phyloP scores from a whole-genome alignment of 352 stramenopile genomes.

The Globisporangium polare region DNA sequence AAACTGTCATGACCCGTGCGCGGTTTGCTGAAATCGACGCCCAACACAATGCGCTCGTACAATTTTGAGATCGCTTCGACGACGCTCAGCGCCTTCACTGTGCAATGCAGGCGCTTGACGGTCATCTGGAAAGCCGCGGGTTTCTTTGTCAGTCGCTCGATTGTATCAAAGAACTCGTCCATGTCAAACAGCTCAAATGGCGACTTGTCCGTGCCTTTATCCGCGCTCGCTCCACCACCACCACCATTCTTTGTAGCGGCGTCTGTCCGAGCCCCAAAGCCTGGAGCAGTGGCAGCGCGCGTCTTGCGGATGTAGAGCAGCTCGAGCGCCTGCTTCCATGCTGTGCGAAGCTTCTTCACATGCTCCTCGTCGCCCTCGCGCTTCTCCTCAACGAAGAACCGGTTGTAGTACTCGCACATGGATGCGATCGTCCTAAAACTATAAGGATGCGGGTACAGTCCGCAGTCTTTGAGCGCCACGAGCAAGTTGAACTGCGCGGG shows the following conservation, averaged over 20 bases:
- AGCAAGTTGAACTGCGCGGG: constrained; percentile 65
- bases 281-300: constrained; percentile 14
- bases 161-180: constrained; percentile 46
- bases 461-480: constrained; percentile 44
- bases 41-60: constrained; percentile 59
- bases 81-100: constrained; percentile 47
- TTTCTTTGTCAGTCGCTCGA: constrained; percentile 48
- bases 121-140: constrained; percentile 40
- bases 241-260: constrained; percentile 11
- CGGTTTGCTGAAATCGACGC: constrained; percentile 60
- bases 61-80: constrained; percentile 57
- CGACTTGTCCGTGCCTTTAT: constrained; percentile 11
- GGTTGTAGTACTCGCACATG: constrained; percentile 60
- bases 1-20: constrained; percentile 40
- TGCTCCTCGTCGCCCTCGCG: constrained; percentile 22
- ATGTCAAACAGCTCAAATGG: constrained; percentile 63
- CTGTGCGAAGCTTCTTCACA: constrained; percentile 25
- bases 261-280: background rate
- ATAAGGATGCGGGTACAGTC: constrained; percentile 38
- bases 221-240: constrained; percentile 3
- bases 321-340: constrained; percentile 56
- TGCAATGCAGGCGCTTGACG: constrained; percentile 55
- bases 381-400: constrained; percentile 47
- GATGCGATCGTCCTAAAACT: constrained; percentile 43
- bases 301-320: constrained; percentile 59